phyloP scores from a whole-genome alignment of 108 stramenopile genomes.

The Nannochloropsis gaditana region DNA sequence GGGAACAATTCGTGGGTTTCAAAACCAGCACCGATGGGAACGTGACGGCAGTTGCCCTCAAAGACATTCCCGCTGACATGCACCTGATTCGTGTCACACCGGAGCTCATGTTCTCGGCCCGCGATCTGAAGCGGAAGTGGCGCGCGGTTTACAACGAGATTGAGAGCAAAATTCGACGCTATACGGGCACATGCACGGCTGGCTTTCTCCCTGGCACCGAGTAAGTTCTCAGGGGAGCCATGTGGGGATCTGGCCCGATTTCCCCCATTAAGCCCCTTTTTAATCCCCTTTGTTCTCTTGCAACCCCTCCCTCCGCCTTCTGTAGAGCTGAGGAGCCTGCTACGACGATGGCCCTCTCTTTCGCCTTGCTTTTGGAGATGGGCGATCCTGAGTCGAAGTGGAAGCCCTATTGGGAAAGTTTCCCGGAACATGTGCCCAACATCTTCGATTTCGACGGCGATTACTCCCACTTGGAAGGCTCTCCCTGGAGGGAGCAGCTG shows the following conservation, averaged over 20 bases:
- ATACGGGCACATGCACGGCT: not conserved
- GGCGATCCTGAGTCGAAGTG: not conserved
- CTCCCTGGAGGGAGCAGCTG: not conserved
- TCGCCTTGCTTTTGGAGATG: not conserved
- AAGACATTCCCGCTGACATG: not conserved
- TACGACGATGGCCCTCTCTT: not conserved
- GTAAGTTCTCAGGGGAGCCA: not conserved
- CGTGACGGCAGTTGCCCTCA: not conserved
- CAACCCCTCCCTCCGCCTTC: not conserved
- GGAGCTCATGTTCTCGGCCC: not conserved
- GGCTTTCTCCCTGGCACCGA: not conserved
- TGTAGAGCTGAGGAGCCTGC: slow-evolving; percentile 15
- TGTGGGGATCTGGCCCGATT: not conserved
- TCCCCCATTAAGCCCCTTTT: not conserved
- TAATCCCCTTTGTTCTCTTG: not conserved
- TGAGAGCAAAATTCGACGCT: slow-evolving; percentile 1
- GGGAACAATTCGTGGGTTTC: not conserved
- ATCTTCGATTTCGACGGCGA: not conserved
- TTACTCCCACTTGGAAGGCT: not conserved
- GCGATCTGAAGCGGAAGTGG: slow-evolving; percentile 3
- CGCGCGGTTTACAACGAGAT: not conserved
- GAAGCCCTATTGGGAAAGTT: not conserved
- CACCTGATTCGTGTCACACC: slow-evolving; percentile 1
- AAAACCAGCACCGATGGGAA: not conserved
- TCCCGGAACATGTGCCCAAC: not conserved